Evolutionary conservation across 148 eudicot species (phyloP).

Genomic region (Fagopyrum tataricum): DNA sequence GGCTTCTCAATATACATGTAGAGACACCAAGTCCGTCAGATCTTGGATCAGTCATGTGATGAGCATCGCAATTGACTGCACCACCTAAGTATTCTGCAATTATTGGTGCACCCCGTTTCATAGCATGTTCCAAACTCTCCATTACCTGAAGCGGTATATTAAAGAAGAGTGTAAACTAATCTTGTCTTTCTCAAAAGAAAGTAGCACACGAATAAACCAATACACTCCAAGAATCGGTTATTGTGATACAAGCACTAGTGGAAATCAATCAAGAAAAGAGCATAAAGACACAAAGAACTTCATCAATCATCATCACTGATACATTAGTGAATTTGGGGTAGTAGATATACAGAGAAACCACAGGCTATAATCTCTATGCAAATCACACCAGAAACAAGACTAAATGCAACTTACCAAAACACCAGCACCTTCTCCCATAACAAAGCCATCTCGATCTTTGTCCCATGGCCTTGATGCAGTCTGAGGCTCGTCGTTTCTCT

Average conservation of each 20-base stretch:
- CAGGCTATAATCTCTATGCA: neutral
- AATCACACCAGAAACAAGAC: neutral
- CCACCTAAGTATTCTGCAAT: conserved; percentile 95
- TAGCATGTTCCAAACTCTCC: conserved; percentile 98
- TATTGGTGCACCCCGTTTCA: conserved; percentile 89
- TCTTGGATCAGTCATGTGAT: conserved; percentile 98
- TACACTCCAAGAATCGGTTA: no score
- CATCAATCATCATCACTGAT: neutral
- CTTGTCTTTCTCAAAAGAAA: no score
- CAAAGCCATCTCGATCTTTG: conserved; percentile 93
- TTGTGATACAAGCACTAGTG: no score
- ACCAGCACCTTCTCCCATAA: conserved; percentile 98
- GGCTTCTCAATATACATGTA: conserved; percentile 70
- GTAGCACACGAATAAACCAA: no score
- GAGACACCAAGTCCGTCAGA: conserved; percentile 98
- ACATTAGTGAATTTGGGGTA: neutral
- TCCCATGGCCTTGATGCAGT: conserved; percentile 99
- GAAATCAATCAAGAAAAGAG: no score
- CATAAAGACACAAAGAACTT: neutral
- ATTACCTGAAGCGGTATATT: conserved; percentile 40
- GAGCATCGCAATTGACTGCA: conserved; percentile 90
- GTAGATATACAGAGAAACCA: neutral
- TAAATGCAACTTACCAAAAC: conserved; percentile 50
- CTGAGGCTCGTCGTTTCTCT: conserved; percentile 88
- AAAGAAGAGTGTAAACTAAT: no score